A percentile compares a stretch with the other conserved stretches of the same genome.
These are phyloP conservation scores for Diphasiastrum complanatum DNA, from an alignment of 83 land plant genomes.

Conservation along the genomic window DNA sequence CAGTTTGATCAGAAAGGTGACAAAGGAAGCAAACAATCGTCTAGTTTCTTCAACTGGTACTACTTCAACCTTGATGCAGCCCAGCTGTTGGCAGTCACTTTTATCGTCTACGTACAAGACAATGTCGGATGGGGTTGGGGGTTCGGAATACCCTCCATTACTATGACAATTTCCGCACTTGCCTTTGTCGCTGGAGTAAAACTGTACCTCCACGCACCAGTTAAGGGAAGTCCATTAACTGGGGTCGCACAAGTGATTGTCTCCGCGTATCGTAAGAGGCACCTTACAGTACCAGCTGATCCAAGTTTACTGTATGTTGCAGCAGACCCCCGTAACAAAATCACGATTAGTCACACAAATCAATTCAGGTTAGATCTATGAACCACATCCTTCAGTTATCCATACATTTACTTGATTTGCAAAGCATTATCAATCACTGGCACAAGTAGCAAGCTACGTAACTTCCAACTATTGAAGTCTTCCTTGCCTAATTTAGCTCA, in stretches of 20 bases:
- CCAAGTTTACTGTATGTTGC: not conserved
- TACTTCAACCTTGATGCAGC: slow-evolving; percentile 1
- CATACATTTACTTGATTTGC: too few relatives aligned
- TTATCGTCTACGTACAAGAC: slow-evolving; percentile 14
- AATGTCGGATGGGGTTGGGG: slow-evolving; percentile 11
- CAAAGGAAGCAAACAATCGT: slow-evolving; percentile 9
- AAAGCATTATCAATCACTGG: too few relatives aligned
- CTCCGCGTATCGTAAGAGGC: slow-evolving; percentile 5
- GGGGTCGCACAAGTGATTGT: slow-evolving; percentile 1
- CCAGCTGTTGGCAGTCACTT: not conserved
- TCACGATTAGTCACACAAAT: slow-evolving; percentile 40
- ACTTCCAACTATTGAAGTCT: too few relatives aligned
- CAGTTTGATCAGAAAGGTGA: slow-evolving; percentile 5
- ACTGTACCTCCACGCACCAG: slow-evolving; percentile 1
- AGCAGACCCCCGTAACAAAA: not conserved
- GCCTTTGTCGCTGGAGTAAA: slow-evolving; percentile 1
- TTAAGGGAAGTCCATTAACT: slow-evolving; percentile 6
- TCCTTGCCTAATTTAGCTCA: not conserved
- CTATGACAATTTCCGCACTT: slow-evolving; percentile 4
- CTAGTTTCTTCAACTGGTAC: slow-evolving; percentile 17
- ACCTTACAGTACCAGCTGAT: too few relatives aligned
- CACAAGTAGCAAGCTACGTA: too few relatives aligned
- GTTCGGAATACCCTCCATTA: slow-evolving; percentile 10
- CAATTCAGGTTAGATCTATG: slow-evolving; percentile 44
- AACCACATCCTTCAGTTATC: too few relatives aligned